Conservation (phyloP, 176 grass and related monocot species). For the Hordeum marinum region DNA sequence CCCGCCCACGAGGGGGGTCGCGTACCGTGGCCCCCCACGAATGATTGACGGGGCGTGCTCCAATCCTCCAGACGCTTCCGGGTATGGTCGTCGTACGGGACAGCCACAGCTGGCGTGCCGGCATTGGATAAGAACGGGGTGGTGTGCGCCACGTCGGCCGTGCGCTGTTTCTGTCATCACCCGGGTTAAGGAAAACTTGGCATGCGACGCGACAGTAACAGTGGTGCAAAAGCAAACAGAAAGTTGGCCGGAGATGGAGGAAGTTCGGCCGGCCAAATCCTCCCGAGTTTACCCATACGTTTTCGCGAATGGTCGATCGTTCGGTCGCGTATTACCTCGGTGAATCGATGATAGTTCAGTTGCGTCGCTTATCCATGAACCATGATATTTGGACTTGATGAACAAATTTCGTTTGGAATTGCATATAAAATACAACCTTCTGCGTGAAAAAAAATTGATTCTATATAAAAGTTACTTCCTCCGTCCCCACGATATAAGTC, state of each 20-base stretch:
- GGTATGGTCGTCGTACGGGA: neutral
- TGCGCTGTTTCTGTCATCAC: too few species aligned
- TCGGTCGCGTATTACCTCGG: neutral
- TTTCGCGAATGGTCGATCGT: neutral
- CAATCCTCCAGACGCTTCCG: slow-evolving; percentile 6
- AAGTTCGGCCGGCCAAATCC: neutral
- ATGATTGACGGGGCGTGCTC: neutral
- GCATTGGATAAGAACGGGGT: slow-evolving; percentile 1
- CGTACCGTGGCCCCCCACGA: neutral
- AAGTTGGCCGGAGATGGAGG: neutral
- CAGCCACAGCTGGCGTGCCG: neutral
- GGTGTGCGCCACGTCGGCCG: neutral
- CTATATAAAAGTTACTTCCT: too few species aligned
- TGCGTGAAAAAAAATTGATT: too few species aligned
- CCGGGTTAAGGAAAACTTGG: neutral
- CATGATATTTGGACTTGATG: neutral
- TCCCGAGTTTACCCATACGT: neutral
- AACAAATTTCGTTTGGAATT: too few species aligned
- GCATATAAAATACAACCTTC: too few species aligned
- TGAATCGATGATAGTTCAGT: neutral
- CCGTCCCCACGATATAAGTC: too few species aligned
- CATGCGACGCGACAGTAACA: neutral
- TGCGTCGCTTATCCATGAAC: neutral
- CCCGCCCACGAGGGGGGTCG: neutral
- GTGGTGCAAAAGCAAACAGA: neutral